Conservation (phyloP, 2,329 filamentous ascomycete species). For the Lachnellula arida region DNA sequence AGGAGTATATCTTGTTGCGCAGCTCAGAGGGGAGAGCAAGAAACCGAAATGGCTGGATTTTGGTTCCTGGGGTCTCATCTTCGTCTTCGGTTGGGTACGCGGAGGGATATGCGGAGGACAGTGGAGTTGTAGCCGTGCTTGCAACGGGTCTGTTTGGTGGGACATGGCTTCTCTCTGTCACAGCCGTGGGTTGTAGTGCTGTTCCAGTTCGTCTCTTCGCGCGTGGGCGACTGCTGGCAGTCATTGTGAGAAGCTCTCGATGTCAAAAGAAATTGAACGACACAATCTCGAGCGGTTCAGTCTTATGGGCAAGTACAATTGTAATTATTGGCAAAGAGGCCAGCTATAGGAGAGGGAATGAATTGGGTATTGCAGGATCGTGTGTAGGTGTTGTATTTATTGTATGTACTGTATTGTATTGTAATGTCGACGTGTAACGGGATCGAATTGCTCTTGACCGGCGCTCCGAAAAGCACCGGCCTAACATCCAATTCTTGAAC, state of each 20-base stretch:
- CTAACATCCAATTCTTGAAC: constrained; percentile 34
- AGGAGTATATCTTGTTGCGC: constrained; percentile 62
- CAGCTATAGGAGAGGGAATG: constrained; percentile 3
- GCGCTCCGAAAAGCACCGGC: constrained; percentile 25
- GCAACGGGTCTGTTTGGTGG: background rate
- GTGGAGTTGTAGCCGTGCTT: constrained; percentile 12
- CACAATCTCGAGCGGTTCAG: background rate
- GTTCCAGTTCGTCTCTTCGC: background rate
- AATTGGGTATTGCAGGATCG: background rate
- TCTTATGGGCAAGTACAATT: constrained; percentile 7
- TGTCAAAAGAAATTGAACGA: background rate
- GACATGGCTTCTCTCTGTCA: background rate
- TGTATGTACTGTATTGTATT: constrained; percentile 1
- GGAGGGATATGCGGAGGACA: constrained; percentile 24
- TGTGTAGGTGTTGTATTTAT: background rate
- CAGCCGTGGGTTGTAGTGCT: background rate
- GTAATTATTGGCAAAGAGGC: constrained; percentile 13
- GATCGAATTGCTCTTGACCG: constrained; percentile 27
- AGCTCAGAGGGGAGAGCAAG: constrained; percentile 65
- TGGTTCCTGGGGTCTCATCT: constrained; percentile 3
- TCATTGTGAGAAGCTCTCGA: background rate
- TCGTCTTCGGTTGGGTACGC: constrained; percentile 19
- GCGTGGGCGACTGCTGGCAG: background rate
- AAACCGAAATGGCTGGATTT: constrained; percentile 53
- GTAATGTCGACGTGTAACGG: constrained; percentile 32